A percentile compares a stretch with the other conserved stretches of the same genome.
These are phyloP conservation scores for Exophiala viscosa DNA, from an alignment of 2,329 filamentous ascomycete species.

Conservation along the genomic window DNA sequence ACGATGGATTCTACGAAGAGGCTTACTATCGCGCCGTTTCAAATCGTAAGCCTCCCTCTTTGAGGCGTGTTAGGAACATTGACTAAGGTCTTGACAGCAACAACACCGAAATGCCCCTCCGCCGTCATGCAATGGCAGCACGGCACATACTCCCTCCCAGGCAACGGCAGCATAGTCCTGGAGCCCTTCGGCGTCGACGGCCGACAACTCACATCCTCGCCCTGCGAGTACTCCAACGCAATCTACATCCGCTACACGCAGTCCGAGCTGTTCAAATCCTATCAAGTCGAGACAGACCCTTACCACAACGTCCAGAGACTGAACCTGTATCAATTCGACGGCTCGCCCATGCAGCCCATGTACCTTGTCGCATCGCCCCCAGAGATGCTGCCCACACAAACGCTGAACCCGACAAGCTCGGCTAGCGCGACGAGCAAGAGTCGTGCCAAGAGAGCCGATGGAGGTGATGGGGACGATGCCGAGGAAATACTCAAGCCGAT, in stretches of 20 bases:
- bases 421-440: conserved; percentile 35
- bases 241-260: conserved; percentile 66
- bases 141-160: conserved; percentile 56
- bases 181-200: conserved; percentile 64
- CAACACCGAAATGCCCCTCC: conserved; percentile 57
- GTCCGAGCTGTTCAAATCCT: conserved; percentile 58
- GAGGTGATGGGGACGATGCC: conserved; percentile 10
- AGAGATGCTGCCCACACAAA: conserved; percentile 66
- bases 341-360: conserved; percentile 63
- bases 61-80: not conserved
- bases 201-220: conserved; percentile 62
- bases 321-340: conserved; percentile 62
- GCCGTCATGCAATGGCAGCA: conserved; percentile 72
- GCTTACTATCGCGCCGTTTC: conserved; percentile 66
- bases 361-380: conserved; percentile 62
- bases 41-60: conserved; percentile 55
- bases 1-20: conserved; percentile 64
- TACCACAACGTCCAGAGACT: conserved; percentile 62
- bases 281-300: conserved; percentile 49
- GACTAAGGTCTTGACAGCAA: conserved; percentile 42
- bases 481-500: conserved; percentile 25
- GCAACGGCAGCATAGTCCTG: conserved; percentile 58
- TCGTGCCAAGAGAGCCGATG: conserved; percentile 35
- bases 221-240: conserved; percentile 54
- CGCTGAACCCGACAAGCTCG: conserved; percentile 55